Evolutionary conservation across 1,284 basidiomycete species (phyloP).

Genomic region (Austroboletus novae-zelandiae): DNA sequence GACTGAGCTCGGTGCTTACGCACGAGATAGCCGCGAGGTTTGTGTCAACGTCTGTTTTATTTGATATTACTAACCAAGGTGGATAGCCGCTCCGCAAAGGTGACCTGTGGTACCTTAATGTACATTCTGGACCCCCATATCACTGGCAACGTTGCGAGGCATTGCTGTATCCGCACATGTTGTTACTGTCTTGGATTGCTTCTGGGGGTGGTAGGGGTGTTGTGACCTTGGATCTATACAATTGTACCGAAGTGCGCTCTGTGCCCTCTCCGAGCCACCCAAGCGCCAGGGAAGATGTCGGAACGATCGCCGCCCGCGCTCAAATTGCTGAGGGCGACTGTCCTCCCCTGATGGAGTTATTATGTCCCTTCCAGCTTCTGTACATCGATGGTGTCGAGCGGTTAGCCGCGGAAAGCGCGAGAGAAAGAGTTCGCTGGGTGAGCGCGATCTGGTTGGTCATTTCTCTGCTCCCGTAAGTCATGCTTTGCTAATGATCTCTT

Average conservation of each 20-base stretch:
- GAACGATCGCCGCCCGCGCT: constrained; percentile 71
- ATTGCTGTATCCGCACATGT: constrained; percentile 73
- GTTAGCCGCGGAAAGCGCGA: constrained; percentile 77
- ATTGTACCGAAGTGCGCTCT: constrained; percentile 79
- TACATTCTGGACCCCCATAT: constrained; percentile 76
- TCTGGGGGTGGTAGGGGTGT: constrained; percentile 75
- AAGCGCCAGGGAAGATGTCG: constrained; percentile 76
- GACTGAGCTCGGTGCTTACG: constrained; percentile 44
- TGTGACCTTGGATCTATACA: constrained; percentile 79
- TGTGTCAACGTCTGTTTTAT: constrained; percentile 23
- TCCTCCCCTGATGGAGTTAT: constrained; percentile 56
- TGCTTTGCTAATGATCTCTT: constrained; percentile 6
- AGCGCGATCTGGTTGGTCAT: constrained; percentile 75
- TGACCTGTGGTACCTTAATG: constrained; percentile 85
- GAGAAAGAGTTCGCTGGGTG: constrained; percentile 85
- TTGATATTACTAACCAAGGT: constrained; percentile 28
- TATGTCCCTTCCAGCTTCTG: constrained; percentile 86
- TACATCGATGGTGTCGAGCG: constrained; percentile 87
- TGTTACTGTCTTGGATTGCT: constrained; percentile 81
- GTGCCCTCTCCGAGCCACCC: constrained; percentile 78
- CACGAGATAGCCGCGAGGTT: constrained; percentile 46
- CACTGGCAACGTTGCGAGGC: constrained; percentile 85
- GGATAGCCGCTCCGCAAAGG: constrained; percentile 78
- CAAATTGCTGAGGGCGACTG: constrained; percentile 49
- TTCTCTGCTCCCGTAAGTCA: constrained; percentile 1